Percentiles rank a stretch among this genome's conserved stretches.
phyloP scores from a whole-genome alignment of 1,284 basidiomycete genomes.

The Microbotryum silenes-acaulis region DNA sequence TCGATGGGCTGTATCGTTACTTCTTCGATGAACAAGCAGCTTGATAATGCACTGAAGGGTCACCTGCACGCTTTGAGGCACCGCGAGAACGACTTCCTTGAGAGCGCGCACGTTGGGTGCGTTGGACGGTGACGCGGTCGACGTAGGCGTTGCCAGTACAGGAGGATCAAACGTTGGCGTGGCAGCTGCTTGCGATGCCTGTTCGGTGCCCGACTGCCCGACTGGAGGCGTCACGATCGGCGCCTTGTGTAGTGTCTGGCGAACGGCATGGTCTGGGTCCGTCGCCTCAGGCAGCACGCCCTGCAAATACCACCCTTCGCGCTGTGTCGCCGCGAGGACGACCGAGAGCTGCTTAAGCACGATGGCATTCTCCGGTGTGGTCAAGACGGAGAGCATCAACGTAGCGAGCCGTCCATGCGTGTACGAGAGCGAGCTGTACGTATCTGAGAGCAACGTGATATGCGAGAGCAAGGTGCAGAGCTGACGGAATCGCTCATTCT shows the following conservation, averaged over 20 bases:
- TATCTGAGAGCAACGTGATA: conserved; percentile 75
- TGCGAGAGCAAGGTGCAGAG: conserved; percentile 72
- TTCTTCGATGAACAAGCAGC: conserved; percentile 68
- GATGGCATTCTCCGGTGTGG: conserved; percentile 55
- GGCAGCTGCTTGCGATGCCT: too few species aligned
- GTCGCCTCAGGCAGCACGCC: not conserved
- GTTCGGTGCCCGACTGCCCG: too few species aligned
- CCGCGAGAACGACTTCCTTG: too few species aligned
- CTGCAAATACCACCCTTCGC: not conserved
- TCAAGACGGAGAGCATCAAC: conserved; percentile 65
- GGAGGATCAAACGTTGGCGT: too few species aligned
- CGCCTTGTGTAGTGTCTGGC: too few species aligned
- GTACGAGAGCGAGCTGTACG: conserved; percentile 77
- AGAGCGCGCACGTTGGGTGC: too few species aligned
- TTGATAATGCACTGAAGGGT: conserved; percentile 53
- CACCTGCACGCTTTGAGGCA: too few species aligned
- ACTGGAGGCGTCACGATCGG: too few species aligned
- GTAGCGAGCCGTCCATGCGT: conserved; percentile 71
- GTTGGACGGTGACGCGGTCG: conserved; percentile 45
- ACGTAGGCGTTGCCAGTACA: too few species aligned
- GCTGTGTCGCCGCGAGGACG: not conserved
- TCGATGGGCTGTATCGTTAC: conserved; percentile 66
- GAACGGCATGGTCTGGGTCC: conserved; percentile 9
- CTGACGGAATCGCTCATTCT: conserved; percentile 64
- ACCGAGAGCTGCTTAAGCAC: conserved; percentile 57